These are phyloP conservation scores for Candida schatavii DNA, from an alignment of 805 yeast genomes.

Conservation along the genomic window DNA sequence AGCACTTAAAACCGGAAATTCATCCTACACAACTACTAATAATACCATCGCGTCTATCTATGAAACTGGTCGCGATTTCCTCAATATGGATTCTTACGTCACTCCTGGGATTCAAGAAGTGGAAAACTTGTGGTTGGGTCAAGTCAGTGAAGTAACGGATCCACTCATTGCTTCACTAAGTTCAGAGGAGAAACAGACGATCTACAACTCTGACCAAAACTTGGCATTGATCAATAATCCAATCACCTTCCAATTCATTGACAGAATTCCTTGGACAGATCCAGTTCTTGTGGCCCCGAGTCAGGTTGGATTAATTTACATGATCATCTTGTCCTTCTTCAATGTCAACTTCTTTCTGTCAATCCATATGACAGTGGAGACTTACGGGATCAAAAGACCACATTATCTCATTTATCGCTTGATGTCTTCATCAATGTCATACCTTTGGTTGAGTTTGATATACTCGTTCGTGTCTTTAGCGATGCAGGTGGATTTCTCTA, in stretches of 20 bases:
- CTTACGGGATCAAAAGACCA: constrained; percentile 35
- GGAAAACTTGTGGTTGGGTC: constrained; percentile 26
- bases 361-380: constrained; percentile 49
- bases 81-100: constrained; percentile 41
- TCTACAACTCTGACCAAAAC: not conserved
- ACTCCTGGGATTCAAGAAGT: constrained; percentile 41
- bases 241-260: constrained; percentile 34
- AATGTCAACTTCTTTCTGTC: constrained; percentile 59
- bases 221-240: constrained; percentile 24
- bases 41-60: constrained; percentile 39
- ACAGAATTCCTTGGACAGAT: constrained; percentile 48
- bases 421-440: constrained; percentile 47
- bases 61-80: constrained; percentile 65
- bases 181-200: not conserved
- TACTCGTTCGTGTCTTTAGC: constrained; percentile 63
- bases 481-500: constrained; percentile 59
- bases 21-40: constrained; percentile 25
- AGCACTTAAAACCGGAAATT: constrained; percentile 38
- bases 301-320: constrained; percentile 73
- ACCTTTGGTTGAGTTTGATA: constrained; percentile 55
- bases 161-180: constrained; percentile 17
- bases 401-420: constrained; percentile 55
- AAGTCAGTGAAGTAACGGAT: constrained; percentile 17
- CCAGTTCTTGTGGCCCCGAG: constrained; percentile 60
- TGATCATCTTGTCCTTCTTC: constrained; percentile 71